Percentiles rank a stretch among this genome's conserved stretches.
Conservation (phyloP, 805 yeast species). For the Wickerhamomyces xylosicus region DNA sequence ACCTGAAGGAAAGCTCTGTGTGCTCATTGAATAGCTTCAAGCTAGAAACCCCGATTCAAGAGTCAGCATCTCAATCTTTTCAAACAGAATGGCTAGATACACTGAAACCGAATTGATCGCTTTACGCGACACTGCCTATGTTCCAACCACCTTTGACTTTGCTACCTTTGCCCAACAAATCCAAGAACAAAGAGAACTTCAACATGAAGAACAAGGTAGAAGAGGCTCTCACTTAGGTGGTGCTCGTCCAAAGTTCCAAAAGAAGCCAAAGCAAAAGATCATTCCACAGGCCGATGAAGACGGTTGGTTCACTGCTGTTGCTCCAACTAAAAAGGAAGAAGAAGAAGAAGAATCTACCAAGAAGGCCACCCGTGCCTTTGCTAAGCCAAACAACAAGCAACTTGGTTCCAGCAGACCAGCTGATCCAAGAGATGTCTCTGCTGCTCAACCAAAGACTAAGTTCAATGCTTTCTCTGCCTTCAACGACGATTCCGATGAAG, state of each 20-base stretch:
- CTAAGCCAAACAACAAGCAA: slow-evolving; percentile 58
- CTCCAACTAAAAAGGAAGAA: slow-evolving; percentile 37
- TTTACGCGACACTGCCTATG: slow-evolving; percentile 43
- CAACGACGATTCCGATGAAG: slow-evolving; percentile 19
- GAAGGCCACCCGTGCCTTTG: slow-evolving; percentile 37
- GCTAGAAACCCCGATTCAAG: no score
- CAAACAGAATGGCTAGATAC: slow-evolving; percentile 39
- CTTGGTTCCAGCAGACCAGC: slow-evolving; percentile 66
- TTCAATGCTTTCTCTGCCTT: slow-evolving; percentile 82
- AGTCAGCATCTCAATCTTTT: no score
- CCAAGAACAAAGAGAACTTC: slow-evolving; percentile 49
- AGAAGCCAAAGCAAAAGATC: slow-evolving; percentile 20
- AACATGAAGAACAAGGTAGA: slow-evolving; percentile 30
- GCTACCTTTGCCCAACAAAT: slow-evolving; percentile 55
- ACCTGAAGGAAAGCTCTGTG: no score
- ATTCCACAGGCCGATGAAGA: slow-evolving; percentile 55
- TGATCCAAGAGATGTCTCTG: slow-evolving; percentile 60
- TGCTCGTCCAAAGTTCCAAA: slow-evolving; percentile 45
- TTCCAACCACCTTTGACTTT: slow-evolving; percentile 55
- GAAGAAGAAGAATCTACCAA: slow-evolving; percentile 25
- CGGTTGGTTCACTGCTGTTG: slow-evolving; percentile 69
- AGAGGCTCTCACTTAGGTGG: slow-evolving; percentile 35
- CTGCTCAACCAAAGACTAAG: slow-evolving; percentile 53
- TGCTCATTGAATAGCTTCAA: no score
- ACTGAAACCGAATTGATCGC: slow-evolving; percentile 62